Evolutionary conservation across 805 yeast species (phyloP), one percentile per base, ranked within the genome.

Genomic region (Kockiozyma suomiensis): DNA sequence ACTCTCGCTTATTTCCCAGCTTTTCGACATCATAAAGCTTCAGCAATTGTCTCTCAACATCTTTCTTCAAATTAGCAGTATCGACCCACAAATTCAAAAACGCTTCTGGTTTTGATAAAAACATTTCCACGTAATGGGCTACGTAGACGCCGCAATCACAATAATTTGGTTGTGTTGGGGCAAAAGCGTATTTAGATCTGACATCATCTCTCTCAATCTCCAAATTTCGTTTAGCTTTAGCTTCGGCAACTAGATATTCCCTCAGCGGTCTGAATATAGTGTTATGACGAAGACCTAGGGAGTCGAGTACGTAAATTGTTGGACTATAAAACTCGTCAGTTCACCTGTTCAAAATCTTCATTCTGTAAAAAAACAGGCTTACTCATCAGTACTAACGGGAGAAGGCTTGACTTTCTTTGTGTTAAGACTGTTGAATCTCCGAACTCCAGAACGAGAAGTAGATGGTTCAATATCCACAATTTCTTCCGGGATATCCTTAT

Each of bases 141-240:
- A 93, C 88, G 74, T 89, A 97, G 21, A 94, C 83, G 1, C 99
- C 99, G 76, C 99, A 94, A 72, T 94, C 99, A 70, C 91, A 89
- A 74, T 86, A 85, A 71, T 94, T 94, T 32, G 85, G 84, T 70
- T 94, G 99, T 59, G 80, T 84, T 0, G 97, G 97, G 0, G 90
- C 94, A 4, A 76, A 70, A 3, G 85, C 84, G 6, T 77, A 72
- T 52, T 76, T 71, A 49, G 82, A 74, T 46, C 78, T 72, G 23
- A 92, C 81, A 45, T 76, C 79, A 4, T 74, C 72, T 12, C 76
- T 76, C 21, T 74, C 74, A 2, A 91, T 68, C 0, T 75, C 78
- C 8, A 85, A 62, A 0, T 73, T 74, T 65, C 83, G 80, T 66
- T 82, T 85, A 35, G 87, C 94, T 54, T 76, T 75, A 8, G 96